Conservation (phyloP, 1,139 yeast species). For the Pichia sp. region DNA sequence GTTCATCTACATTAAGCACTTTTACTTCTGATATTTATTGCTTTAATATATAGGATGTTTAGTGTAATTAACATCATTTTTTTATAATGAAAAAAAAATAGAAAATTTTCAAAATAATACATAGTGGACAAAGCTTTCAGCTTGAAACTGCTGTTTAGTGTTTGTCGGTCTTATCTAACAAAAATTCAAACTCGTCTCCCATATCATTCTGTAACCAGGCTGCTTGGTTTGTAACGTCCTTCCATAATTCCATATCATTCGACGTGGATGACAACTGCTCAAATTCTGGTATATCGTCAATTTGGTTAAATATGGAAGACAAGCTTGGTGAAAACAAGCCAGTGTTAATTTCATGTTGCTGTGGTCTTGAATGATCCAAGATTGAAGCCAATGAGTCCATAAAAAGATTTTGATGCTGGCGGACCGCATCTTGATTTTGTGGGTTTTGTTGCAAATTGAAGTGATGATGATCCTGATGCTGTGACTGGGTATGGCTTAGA, state of each 20-base stretch:
- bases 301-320: conserved; percentile 24
- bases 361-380: conserved; percentile 1
- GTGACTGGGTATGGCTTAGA: too few species aligned
- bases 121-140: not conserved
- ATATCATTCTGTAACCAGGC: conserved; percentile 48
- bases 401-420: not conserved
- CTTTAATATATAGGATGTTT: conserved; percentile 11
- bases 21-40: conserved; percentile 5
- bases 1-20: not conserved
- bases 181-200: conserved; percentile 15
- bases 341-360: conserved; percentile 6
- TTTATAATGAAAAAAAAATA: conserved; percentile 8
- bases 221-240: conserved; percentile 69
- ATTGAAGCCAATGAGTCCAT: conserved; percentile 1
- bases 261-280: conserved; percentile 28
- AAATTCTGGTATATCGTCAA: conserved; percentile 28
- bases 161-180: conserved; percentile 10
- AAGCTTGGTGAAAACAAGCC: conserved; percentile 25
- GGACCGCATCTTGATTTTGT: not conserved
- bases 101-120: not conserved
- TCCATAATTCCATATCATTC: conserved; percentile 64
- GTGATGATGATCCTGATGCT: not conserved
- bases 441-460: not conserved
- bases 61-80: conserved; percentile 15
- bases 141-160: not conserved